Evolutionary conservation across 2,329 filamentous ascomycete genomes (phyloP), one percentile per base, ranked within the genome.

Genomic region (Epichloe sp.): DNA sequence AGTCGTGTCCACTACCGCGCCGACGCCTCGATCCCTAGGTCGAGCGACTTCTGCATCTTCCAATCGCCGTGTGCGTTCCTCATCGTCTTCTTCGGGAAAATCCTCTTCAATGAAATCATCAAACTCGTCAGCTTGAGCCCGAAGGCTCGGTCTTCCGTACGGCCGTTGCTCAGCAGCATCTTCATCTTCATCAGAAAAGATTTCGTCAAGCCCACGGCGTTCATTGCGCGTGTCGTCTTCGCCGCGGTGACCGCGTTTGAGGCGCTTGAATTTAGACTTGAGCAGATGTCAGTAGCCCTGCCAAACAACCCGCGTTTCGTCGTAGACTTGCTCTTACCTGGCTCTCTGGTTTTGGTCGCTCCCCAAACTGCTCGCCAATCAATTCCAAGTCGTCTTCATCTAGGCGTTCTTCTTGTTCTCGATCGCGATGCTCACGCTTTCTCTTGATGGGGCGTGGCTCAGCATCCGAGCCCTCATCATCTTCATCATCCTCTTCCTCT

Each of bases 91-190:
- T 47, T 88, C 87, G 47, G 89, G 87, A 55, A 88, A 90, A 60
- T 97, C 93, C 60, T 96, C 89, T 65, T 97, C 91, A 62, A 98
- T 98, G 68, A 98, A 98, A 65, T 91, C 90, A 54, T 88, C 88
- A 66, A 95, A 88, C 62, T 95, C 88, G 65, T 94, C 86, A 45
- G 79, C 79, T 54, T 79, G 74, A 37, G 75, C 74, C 53, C 85
- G 77, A 54, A 79, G 78, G 56, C 66, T 72, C 5, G 73, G 68
- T 55, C 78, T 69, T 36, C 68, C 69, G 52, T 78, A 79, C 2
- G 66, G 65, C 52, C 75, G 69, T 40, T 78, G 75, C 5, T 80
- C 77, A 50, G 55, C 76, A 52, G 77, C 80, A 17, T 86, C 82
- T 50, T 95, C 90, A 55, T 97, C 91, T 49, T 96, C 91, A 58